A percentile compares a stretch with the other conserved stretches of the same genome.
Evolutionary conservation across 768 basidiomycete species (phyloP).

Genomic region (Russula vinacea): DNA sequence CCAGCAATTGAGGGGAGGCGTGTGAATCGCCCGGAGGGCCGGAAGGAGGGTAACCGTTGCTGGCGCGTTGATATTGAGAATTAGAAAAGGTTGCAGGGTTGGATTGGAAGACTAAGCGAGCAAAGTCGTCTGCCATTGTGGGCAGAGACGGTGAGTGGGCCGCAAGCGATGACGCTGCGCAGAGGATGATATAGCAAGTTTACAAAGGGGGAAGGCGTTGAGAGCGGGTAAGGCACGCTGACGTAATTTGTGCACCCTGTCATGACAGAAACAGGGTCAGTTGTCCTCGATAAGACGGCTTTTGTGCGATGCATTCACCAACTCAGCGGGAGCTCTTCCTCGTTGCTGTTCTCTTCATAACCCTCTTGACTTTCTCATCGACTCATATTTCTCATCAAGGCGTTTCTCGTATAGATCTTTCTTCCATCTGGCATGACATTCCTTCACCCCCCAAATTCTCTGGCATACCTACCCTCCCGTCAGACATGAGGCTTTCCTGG

Average conservation of each 20-base stretch:
- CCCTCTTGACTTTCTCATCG: slow-evolving; percentile 31
- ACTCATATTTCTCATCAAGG: not conserved
- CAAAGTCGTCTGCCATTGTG: slow-evolving; percentile 68
- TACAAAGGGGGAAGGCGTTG: not conserved
- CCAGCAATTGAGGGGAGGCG: slow-evolving; percentile 45
- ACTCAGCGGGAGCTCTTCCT: slow-evolving; percentile 36
- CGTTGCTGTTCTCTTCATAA: slow-evolving; percentile 33
- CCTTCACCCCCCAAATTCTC: not conserved
- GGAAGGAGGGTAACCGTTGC: slow-evolving; percentile 60
- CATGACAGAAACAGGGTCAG: not conserved
- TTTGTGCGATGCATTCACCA: slow-evolving; percentile 25
- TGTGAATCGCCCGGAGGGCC: slow-evolving; percentile 43
- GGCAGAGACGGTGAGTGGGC: slow-evolving; percentile 12
- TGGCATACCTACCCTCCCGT: slow-evolving; percentile 20
- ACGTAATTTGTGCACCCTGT: slow-evolving; percentile 5
- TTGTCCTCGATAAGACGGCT: not conserved
- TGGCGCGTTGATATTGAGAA: slow-evolving; percentile 47
- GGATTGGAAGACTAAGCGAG: slow-evolving; percentile 65
- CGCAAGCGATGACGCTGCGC: not conserved
- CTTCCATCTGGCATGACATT: not conserved
- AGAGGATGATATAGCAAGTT: not conserved
- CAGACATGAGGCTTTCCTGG: slow-evolving; percentile 31
- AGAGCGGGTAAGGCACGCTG: not conserved
- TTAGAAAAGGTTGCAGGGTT: slow-evolving; percentile 57
- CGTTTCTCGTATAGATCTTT: slow-evolving; percentile 1